Evolutionary conservation across 2,329 filamentous ascomycete species (phyloP), one percentile per base, ranked within the genome.

Genomic region (Magnaporthiopsis rhizophila): DNA sequence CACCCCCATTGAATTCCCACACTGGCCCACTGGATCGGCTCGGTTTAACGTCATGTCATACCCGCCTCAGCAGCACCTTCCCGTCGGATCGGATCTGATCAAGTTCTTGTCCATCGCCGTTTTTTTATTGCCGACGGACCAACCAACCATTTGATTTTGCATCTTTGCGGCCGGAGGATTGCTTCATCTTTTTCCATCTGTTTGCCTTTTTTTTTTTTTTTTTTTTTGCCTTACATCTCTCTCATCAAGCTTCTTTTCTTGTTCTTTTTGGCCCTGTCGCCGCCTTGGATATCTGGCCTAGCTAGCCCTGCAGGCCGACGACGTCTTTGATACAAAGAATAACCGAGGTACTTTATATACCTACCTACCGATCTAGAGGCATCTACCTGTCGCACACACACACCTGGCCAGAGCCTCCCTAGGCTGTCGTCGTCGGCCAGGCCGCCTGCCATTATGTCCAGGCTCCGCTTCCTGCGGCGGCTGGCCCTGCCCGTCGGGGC

Each of bases 401-500:
- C 38, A 15, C 15, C 38, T 45, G 21, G 38, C 38, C 38, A 7
- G 38, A 7, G 6, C 3, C 38, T 15, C 11, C 34, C 34, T 11
- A 36, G 34, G 34, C 11, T 36, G 36, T 53, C 45, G 45, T n/a
- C 45, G 45, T n/a, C 45, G 18, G 8, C 18, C 21, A 53, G 61
- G n/a, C 30, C 34, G 57, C 32, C 36, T 9, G 28, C 60, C 18
- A 30, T 36, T 38, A 61, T 61, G 60, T 61, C 60, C 24, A 61
- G 60, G 36, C 50, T 61, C 12, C 66, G 72, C 63, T 65, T 78
- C 57, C 66, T 80, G 58, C 78, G 80, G 69, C 78, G 80, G 63
- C 71, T 81, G 26, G 76, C 78, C 32, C 69, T 80, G 32, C 78
- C 81, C 2, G 73, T 77, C 59, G 77, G 77, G 28, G 69, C 78